phyloP scores from a whole-genome alignment of 1,284 basidiomycete species.

The Macrocystidia cucumis region DNA sequence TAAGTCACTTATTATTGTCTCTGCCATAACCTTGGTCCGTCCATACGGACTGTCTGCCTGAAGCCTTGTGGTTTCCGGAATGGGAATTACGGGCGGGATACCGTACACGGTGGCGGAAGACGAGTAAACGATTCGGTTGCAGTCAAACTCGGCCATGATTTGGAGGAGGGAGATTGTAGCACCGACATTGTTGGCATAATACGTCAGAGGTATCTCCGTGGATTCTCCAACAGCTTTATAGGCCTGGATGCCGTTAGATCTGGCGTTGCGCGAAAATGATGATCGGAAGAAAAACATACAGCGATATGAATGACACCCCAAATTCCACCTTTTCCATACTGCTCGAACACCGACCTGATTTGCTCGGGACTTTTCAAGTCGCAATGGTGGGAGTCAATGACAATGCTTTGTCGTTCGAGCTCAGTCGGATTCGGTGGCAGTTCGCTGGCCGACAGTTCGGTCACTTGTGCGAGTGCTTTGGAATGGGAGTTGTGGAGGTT shows the following conservation, averaged over 20 bases:
- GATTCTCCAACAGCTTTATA: constrained; percentile 98
- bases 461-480: constrained; percentile 64
- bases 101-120: constrained; percentile 99
- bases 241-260: constrained; percentile 43
- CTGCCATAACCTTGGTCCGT: constrained; percentile 92
- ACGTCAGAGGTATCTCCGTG: constrained; percentile 88
- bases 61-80: constrained; percentile 88
- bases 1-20: constrained; percentile 87
- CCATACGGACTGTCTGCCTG: constrained; percentile 93
- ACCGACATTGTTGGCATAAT: constrained; percentile 88
- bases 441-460: constrained; percentile 69
- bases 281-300: constrained; percentile 35
- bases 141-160: constrained; percentile 81
- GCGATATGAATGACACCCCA: constrained; percentile 98
- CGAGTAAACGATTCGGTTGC: constrained; percentile 89
- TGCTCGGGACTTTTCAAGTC: constrained; percentile 73
- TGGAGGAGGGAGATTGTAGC: constrained; percentile 82
- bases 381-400: constrained; percentile 62
- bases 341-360: constrained; percentile 72
- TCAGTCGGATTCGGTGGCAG: constrained; percentile 60
- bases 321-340: constrained; percentile 87
- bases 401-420: constrained; percentile 55
- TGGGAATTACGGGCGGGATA: constrained; percentile 87
- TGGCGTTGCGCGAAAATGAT: not conserved
- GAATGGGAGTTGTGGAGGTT: constrained; percentile 90